Conservation (phyloP, 805 yeast genomes). For the Teunomyces pallodes region DNA sequence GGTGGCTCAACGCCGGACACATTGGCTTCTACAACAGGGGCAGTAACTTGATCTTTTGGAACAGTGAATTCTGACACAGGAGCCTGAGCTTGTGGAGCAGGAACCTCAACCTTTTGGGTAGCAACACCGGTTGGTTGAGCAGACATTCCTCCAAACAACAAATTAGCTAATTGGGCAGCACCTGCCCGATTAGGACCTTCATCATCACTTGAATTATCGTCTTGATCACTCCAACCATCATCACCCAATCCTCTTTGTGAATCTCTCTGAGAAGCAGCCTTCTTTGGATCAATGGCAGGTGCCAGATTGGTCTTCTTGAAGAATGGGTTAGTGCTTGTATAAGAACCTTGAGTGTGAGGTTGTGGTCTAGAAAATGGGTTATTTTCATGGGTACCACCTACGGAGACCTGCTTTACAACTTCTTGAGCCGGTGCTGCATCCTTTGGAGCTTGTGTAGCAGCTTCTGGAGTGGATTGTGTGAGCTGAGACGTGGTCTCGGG, state of each 20-base stretch:
- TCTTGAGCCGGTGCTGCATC: not conserved
- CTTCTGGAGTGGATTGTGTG: not conserved
- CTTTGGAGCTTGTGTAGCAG: slow-evolving; percentile 6
- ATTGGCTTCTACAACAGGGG: not conserved
- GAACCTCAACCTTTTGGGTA: slow-evolving; percentile 7
- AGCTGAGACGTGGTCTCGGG: slow-evolving; percentile 6
- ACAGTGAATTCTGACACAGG: not conserved
- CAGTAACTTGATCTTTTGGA: slow-evolving; percentile 3
- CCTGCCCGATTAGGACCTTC: slow-evolving; percentile 49
- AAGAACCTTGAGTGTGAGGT: slow-evolving; percentile 8
- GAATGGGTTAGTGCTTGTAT: slow-evolving; percentile 50
- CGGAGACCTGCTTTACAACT: not conserved
- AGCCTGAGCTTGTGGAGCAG: slow-evolving; percentile 2
- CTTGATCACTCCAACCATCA: slow-evolving; percentile 46
- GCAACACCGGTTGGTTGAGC: slow-evolving; percentile 27
- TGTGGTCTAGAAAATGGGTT: slow-evolving; percentile 49
- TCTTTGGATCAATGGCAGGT: slow-evolving; percentile 47
- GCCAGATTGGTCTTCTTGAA: slow-evolving; percentile 45
- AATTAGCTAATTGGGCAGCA: slow-evolving; percentile 55
- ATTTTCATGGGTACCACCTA: slow-evolving; percentile 30
- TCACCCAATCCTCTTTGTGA: slow-evolving; percentile 59
- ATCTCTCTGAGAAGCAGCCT: slow-evolving; percentile 68
- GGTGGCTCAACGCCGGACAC: not conserved
- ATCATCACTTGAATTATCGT: slow-evolving; percentile 45
- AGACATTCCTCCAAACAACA: slow-evolving; percentile 51